Evolutionary conservation across 2,329 filamentous ascomycete genomes (phyloP), one percentile per base, ranked within the genome.

Genomic region (Xylaria arbuscula): DNA sequence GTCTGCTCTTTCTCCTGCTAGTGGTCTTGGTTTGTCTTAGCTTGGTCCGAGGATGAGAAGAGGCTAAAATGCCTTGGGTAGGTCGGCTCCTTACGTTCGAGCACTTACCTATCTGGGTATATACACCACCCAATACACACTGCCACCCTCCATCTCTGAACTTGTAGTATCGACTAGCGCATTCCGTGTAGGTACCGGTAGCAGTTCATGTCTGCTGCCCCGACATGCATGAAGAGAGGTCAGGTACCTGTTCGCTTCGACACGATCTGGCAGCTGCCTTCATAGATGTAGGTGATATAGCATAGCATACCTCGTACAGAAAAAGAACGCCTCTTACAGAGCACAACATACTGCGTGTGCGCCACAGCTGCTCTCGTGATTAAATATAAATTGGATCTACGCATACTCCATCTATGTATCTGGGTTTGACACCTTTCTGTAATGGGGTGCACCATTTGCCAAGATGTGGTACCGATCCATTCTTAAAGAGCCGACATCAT

Each of bases 251-350:
- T 22, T 63, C 24, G 55, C 22, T 48, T 59, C 19, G 10, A 50
- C 48, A 24, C 24, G 48, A 19, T 66, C 61, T 55, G 63, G 22
- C 54, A 55, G 48, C 40, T 66, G 42, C 60, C 38, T 42, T 59
- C 53, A 63, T 60, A 51, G 45, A 54, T 54, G 28, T 36, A 36
- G 11, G 28, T 54, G n/a, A 54, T 54, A 63, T 32, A 17, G 38
- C 47, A 40, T 50, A 42, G n/a, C 60, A 22, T 42, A 47, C 38
- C 28, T 28, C 2, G 28, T 28, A 45, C 38, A 45, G 51, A 32
- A 48, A 53, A 53, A 24, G 15, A 66, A 54, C 54, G 63, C 47
- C 65, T 70, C 59, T 64, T 8, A 70, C 66, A 66, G 61, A 60
- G 55, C 40, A 70, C 69, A 55, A 32, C 69, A 66, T 56, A 19